A percentile compares a stretch with the other conserved stretches of the same genome.
phyloP scores from a whole-genome alignment of 2,329 filamentous ascomycete species.

The Escovopsis sp. region DNA sequence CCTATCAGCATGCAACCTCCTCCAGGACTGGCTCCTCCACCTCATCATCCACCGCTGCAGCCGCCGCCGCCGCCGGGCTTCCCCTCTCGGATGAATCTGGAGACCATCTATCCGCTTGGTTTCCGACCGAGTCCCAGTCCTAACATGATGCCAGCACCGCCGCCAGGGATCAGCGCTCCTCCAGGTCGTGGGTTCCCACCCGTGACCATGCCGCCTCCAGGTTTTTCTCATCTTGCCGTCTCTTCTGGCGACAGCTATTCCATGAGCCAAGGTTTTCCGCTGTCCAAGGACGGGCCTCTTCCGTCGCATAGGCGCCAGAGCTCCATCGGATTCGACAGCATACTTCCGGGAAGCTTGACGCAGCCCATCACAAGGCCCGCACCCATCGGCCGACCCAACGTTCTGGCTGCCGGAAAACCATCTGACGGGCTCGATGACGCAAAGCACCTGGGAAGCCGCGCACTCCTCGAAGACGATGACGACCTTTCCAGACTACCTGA shows the following conservation, averaged over 20 bases:
- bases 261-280: slow-evolving; percentile 16
- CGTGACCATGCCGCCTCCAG: slow-evolving; percentile 21
- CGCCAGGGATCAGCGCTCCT: slow-evolving; percentile 35
- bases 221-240: slow-evolving; percentile 18
- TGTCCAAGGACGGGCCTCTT: slow-evolving; percentile 17
- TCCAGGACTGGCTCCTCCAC: slow-evolving; percentile 22
- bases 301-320: slow-evolving; percentile 58
- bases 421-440: slow-evolving; percentile 50
- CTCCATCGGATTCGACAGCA: slow-evolving; percentile 54
- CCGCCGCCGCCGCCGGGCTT: slow-evolving; percentile 31
- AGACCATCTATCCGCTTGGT: slow-evolving; percentile 30
- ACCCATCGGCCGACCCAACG: slow-evolving; percentile 78
- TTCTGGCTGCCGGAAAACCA: slow-evolving; percentile 43
- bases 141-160: slow-evolving; percentile 34
- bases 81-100: slow-evolving; percentile 44
- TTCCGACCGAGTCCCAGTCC: slow-evolving; percentile 30
- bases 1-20: slow-evolving; percentile 38
- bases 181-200: slow-evolving; percentile 29
- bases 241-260: slow-evolving; percentile 17
- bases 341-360: slow-evolving; percentile 30
- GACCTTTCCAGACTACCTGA: slow-evolving; percentile 25
- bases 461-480: slow-evolving; percentile 65
- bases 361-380: slow-evolving; percentile 70
- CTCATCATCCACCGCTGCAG: slow-evolving; percentile 22
- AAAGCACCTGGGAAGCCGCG: slow-evolving; percentile 78